A percentile compares a stretch with the other conserved stretches of the same genome.
Evolutionary conservation across 2,329 filamentous ascomycete species (phyloP).

Genomic region (Fusarium equiseti): DNA sequence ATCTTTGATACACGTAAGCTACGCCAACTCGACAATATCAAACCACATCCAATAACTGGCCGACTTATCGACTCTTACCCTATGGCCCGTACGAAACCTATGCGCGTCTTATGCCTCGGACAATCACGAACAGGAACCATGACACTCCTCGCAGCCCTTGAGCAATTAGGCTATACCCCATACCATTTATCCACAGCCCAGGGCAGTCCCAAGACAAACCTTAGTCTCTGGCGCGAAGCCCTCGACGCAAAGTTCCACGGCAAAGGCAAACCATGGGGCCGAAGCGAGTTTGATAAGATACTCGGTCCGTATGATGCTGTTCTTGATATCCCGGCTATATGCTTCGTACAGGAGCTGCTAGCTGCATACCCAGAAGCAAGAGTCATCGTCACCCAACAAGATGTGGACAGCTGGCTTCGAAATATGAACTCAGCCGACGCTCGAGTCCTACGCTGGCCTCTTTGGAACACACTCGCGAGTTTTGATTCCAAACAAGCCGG

Average conservation of each 20-base stretch:
- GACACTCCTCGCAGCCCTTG: constrained; percentile 17
- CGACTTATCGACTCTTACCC: constrained; percentile 36
- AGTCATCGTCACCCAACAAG: constrained; percentile 24
- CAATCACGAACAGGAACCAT: constrained; percentile 29
- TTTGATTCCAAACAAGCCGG: constrained; percentile 16
- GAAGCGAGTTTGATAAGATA: constrained; percentile 35
- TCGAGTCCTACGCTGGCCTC: constrained; percentile 26
- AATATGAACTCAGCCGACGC: constrained; percentile 33
- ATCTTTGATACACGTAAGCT: constrained; percentile 1
- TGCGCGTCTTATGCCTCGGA: constrained; percentile 34
- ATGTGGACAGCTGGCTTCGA: constrained; percentile 28
- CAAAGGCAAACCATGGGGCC: constrained; percentile 28
- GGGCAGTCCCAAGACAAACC: constrained; percentile 17
- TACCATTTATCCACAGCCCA: constrained; percentile 29
- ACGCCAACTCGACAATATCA: constrained; percentile 21
- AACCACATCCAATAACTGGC: constrained; percentile 28
- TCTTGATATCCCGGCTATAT: constrained; percentile 26
- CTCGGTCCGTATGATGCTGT: constrained; percentile 30
- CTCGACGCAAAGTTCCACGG: constrained; percentile 36
- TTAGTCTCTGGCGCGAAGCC: constrained; percentile 34
- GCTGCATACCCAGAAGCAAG: constrained; percentile 35
- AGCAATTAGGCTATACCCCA: constrained; percentile 28
- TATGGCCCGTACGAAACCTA: constrained; percentile 22
- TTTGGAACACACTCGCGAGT: constrained; percentile 28
- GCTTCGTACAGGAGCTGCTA: constrained; percentile 35